A percentile compares a stretch with the other conserved stretches of the same genome.
phyloP scores from a whole-genome alignment of 73 alveolate species.

The Paramecium primaurelia region DNA sequence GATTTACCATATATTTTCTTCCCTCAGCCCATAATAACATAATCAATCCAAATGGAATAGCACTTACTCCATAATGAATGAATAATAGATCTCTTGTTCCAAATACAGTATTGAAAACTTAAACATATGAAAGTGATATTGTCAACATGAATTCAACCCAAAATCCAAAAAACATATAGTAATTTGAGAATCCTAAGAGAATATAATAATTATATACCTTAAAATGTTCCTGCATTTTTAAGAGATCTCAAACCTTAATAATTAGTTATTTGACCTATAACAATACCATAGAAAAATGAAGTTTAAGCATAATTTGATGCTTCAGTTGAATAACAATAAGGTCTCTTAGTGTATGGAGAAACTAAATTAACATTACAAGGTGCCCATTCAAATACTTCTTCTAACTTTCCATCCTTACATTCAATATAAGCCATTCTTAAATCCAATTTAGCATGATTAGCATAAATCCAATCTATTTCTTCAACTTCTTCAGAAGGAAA shows the following conservation, averaged over 20 bases:
- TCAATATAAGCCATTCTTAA: neutral
- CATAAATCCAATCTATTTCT: constrained; percentile 44
- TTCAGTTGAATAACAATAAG: constrained; percentile 87
- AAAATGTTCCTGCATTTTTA: constrained; percentile 65
- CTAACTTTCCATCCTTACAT: neutral
- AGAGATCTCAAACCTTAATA: constrained; percentile 85
- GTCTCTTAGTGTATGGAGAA: constrained; percentile 21
- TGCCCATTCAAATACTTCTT: constrained; percentile 53
- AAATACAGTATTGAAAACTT: constrained; percentile 65
- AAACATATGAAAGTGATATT: constrained; percentile 60
- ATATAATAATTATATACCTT: neutral
- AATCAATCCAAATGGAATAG: constrained; percentile 70
- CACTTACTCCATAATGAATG: constrained; percentile 73
- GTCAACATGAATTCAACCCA: constrained; percentile 67
- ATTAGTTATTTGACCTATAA: constrained; percentile 82
- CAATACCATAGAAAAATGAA: constrained; percentile 84
- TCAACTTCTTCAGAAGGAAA: neutral
- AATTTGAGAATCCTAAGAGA: constrained; percentile 37
- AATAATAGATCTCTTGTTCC: constrained; percentile 76
- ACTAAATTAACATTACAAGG: constrained; percentile 60
- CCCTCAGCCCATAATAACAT: constrained; percentile 73
- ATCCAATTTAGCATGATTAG: constrained; percentile 3
- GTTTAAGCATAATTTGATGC: constrained; percentile 92
- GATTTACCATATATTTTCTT: constrained; percentile 65
- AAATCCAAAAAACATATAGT: constrained; percentile 64